A percentile compares a stretch with the other conserved stretches of the same genome.
phyloP scores from a whole-genome alignment of 257 asterid genomes.

The Nicotiana noctiflora region DNA sequence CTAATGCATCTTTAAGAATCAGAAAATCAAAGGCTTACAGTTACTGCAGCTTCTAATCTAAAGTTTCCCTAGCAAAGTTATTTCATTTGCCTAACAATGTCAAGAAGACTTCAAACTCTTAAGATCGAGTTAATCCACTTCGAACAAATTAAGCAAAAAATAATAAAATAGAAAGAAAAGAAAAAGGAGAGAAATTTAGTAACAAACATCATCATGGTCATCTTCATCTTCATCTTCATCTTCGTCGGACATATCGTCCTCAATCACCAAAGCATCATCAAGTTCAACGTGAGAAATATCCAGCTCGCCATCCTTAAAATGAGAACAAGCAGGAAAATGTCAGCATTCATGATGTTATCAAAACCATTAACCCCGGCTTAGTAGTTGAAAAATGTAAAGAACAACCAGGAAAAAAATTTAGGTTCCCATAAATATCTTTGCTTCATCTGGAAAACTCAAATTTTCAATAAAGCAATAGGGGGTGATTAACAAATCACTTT shows the following conservation, averaged over 20 bases:
- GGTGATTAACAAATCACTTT: not conserved
- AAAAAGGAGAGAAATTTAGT: not conserved
- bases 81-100: not conserved
- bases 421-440: not conserved
- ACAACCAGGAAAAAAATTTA: not conserved
- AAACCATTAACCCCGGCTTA: not conserved
- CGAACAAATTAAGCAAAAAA: not conserved
- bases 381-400: not conserved
- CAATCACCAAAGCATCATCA: conserved; percentile 90
- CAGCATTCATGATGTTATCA: not conserved
- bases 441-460: not conserved
- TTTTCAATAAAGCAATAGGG: not conserved
- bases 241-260: conserved; percentile 87
- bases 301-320: conserved; percentile 79
- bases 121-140: not conserved
- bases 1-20: not conserved
- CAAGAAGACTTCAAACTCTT: not conserved
- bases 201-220: conserved; percentile 70
- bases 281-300: conserved; percentile 65
- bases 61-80: not conserved
- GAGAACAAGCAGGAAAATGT: not conserved
- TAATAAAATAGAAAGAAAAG: not conserved
- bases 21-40: not conserved
- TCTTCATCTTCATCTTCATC: conserved; percentile 26
- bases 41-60: not conserved